phyloP scores from a whole-genome alignment of 352 stramenopile genomes.

The Globisporangium yorkense region DNA sequence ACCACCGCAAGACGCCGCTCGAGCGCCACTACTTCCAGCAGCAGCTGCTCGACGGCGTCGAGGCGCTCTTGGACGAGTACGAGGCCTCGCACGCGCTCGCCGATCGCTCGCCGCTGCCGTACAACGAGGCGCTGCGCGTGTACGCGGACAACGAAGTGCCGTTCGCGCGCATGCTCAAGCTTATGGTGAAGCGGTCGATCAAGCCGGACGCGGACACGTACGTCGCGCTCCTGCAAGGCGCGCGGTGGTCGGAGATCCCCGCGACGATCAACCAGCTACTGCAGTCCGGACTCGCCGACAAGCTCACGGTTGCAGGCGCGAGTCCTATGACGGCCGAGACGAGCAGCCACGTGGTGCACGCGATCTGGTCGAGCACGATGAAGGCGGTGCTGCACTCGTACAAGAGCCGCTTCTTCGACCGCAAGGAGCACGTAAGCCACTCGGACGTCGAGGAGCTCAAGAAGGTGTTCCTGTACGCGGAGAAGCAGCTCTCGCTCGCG shows the following conservation, averaged over 20 bases:
- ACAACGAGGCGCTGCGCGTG: constrained; percentile 57
- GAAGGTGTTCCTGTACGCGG: constrained; percentile 46
- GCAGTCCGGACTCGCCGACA: constrained; percentile 36
- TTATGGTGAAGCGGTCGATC: constrained; percentile 52
- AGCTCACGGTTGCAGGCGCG: constrained; percentile 14
- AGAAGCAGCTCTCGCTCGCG: constrained; percentile 49
- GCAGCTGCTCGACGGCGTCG: constrained; percentile 32
- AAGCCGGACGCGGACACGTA: constrained; percentile 53
- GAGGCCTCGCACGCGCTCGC: constrained; percentile 17
- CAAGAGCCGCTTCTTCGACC: constrained; percentile 46
- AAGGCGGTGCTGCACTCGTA: constrained; percentile 58
- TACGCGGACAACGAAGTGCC: constrained; percentile 48
- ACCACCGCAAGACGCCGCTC: constrained; percentile 50
- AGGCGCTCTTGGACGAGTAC: constrained; percentile 43
- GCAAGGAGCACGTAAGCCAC: constrained; percentile 28
- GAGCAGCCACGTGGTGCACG: constrained; percentile 29
- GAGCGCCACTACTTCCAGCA: constrained; percentile 46
- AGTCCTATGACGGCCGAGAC: neutral
- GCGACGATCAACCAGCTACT: constrained; percentile 52
- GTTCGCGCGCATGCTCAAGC: constrained; percentile 48
- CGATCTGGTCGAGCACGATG: constrained; percentile 58
- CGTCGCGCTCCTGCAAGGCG: constrained; percentile 47
- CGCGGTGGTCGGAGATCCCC: constrained; percentile 62
- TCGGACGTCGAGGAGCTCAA: constrained; percentile 42
- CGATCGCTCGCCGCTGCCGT: constrained; percentile 29